phyloP scores from a whole-genome alignment of 1,284 basidiomycete genomes.

The Fomes fomentarius region DNA sequence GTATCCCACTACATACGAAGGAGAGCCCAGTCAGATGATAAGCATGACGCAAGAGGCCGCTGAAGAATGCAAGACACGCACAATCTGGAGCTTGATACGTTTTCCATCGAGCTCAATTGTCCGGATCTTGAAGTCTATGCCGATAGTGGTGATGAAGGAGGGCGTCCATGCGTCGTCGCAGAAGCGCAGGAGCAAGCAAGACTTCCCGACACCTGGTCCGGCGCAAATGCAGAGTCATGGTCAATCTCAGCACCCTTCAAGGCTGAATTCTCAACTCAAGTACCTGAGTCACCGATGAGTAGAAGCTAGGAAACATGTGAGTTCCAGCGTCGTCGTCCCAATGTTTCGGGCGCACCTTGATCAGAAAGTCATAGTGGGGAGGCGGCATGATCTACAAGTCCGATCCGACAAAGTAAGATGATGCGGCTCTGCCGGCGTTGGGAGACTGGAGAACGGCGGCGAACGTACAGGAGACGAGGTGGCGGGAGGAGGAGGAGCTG shows the following conservation, averaged over 20 bases:
- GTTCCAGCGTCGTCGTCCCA: conserved; percentile 9
- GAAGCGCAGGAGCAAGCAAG: conserved; percentile 97
- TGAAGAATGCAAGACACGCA: conserved; percentile 40
- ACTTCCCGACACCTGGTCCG: conserved; percentile 90
- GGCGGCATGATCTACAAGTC: conserved; percentile 63
- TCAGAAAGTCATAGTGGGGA: conserved; percentile 90
- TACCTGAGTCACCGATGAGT: conserved; percentile 94
- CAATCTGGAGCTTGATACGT: conserved; percentile 95
- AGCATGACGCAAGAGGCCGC: conserved; percentile 16
- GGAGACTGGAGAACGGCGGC: background rate
- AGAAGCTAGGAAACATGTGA: conserved; percentile 64
- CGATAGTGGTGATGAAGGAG: conserved; percentile 99
- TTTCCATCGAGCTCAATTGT: conserved; percentile 97
- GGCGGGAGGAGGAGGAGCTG: conserved; percentile 6
- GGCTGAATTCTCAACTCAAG: background rate
- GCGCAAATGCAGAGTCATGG: conserved; percentile 1
- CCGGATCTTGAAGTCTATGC: conserved; percentile 95
- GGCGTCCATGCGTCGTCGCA: conserved; percentile 99
- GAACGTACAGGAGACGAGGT: conserved; percentile 4
- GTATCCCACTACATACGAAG: conserved; percentile 84
- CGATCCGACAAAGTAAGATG: background rate
- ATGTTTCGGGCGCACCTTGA: conserved; percentile 63
- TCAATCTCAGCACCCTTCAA: too few species aligned
- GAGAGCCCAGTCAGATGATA: background rate
- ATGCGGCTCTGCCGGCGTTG: background rate